Percentiles rank a stretch among this genome's conserved stretches.
phyloP scores from a whole-genome alignment of 371 early-diverging fungal genomes.

The Neoconidiobolus thromboides region DNA sequence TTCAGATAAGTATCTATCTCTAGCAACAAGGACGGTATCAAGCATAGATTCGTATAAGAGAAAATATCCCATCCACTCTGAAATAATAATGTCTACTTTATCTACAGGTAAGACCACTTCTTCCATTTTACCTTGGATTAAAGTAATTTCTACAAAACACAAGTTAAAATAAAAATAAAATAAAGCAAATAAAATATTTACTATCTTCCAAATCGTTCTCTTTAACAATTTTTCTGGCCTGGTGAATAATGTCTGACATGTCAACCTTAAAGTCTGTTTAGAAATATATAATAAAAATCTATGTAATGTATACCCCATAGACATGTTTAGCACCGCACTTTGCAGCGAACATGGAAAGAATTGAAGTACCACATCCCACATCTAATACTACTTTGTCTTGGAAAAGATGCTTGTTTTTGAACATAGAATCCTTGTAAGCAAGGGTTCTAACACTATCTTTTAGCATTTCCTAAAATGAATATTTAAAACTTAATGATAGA shows the following conservation, averaged over 20 bases:
- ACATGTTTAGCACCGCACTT: constrained; percentile 87
- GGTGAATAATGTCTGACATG: constrained; percentile 90
- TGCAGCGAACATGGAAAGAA: constrained; percentile 96
- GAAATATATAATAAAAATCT: not conserved
- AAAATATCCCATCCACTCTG: constrained; percentile 99
- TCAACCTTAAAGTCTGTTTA: constrained; percentile 35
- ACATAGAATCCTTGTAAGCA: constrained; percentile 80
- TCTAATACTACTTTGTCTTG: constrained; percentile 93
- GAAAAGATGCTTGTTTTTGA: constrained; percentile 85
- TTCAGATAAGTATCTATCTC: constrained; percentile 76
- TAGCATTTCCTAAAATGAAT: constrained; percentile 68
- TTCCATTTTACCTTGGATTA: constrained; percentile 93
- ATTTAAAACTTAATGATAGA: not conserved
- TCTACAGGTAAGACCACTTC: constrained; percentile 80
- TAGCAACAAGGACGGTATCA: constrained; percentile 87
- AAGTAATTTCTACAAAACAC: constrained; percentile 25
- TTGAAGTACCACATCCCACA: constrained; percentile 96
- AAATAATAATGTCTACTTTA: constrained; percentile 85
- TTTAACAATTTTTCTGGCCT: constrained; percentile 72
- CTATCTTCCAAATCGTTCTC: constrained; percentile 73
- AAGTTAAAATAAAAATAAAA: not conserved
- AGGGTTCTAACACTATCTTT: constrained; percentile 92
- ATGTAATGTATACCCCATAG: constrained; percentile 44
- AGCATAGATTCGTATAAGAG: constrained; percentile 95
- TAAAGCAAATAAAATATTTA: constrained; percentile 6